These are phyloP conservation scores for Lavandula angustifolia DNA, from an alignment of 257 asterid genomes.

Conservation along the genomic window DNA sequence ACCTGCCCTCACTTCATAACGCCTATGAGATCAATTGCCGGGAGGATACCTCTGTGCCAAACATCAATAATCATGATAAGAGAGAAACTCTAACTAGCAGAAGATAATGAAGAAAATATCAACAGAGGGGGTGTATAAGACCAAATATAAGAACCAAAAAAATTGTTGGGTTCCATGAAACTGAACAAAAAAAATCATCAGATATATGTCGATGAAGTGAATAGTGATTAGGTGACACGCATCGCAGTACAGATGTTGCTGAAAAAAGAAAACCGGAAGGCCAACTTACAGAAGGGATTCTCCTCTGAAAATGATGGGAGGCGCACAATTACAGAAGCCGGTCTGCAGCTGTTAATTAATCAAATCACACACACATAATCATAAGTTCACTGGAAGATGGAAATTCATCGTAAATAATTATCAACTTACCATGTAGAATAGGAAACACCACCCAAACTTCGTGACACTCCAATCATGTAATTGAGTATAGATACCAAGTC, in stretches of 20 bases:
- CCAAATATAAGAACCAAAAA: neutral
- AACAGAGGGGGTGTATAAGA: neutral
- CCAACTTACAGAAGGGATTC: slow-evolving; percentile 82
- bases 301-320: slow-evolving; percentile 92
- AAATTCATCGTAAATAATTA: too few species aligned
- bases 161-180: neutral
- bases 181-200: too few species aligned
- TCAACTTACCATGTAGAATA: slow-evolving; percentile 68
- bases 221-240: too few species aligned
- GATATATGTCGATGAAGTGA: too few species aligned
- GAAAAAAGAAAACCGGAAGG: neutral
- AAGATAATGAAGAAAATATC: neutral
- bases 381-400: too few species aligned
- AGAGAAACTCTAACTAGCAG: neutral
- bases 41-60: slow-evolving; percentile 85
- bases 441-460: slow-evolving; percentile 93
- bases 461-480: slow-evolving; percentile 87
- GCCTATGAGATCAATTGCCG: slow-evolving; percentile 89
- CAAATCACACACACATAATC: slow-evolving; percentile 27
- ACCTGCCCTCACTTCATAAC: slow-evolving; percentile 3
- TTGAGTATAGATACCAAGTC: slow-evolving; percentile 20
- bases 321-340: slow-evolving; percentile 86
- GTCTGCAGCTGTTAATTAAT: slow-evolving; percentile 74
- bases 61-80: slow-evolving; percentile 22
- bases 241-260: too few species aligned